Percentiles rank a stretch among this genome's conserved stretches.
phyloP scores from a whole-genome alignment of 352 stramenopile genomes.

The Globisporangium nagaii region DNA sequence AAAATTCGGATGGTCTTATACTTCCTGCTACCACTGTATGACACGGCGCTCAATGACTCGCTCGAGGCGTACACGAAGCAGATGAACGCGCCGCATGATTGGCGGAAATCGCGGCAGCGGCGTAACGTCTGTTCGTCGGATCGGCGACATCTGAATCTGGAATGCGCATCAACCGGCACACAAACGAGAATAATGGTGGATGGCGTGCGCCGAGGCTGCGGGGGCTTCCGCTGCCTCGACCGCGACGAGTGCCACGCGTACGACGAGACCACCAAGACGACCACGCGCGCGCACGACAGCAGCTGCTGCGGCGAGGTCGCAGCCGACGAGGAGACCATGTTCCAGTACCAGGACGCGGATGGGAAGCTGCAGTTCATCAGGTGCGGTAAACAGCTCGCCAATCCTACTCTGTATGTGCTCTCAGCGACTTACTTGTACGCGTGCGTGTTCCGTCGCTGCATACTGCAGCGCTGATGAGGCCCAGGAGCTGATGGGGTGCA shows the following conservation, averaged over 20 bases:
- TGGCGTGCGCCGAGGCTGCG: constrained; percentile 14
- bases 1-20: not conserved
- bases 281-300: constrained; percentile 29
- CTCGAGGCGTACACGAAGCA: no score
- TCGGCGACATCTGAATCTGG: no score
- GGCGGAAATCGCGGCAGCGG: no score
- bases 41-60: no score
- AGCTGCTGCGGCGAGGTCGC: constrained; percentile 24
- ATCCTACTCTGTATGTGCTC: not conserved
- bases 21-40: not conserved
- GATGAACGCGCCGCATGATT: no score
- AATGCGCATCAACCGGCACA: no score
- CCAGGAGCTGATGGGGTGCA: constrained; percentile 63
- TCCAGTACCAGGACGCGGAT: constrained; percentile 32
- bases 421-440: not conserved
- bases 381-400: constrained; percentile 4
- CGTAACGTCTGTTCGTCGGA: no score
- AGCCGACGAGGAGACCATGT: constrained; percentile 21
- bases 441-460: not conserved
- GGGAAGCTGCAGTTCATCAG: constrained; percentile 34
- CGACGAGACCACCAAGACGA: constrained; percentile 32
- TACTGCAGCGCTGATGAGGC: constrained; percentile 25
- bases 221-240: constrained; percentile 51
- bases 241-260: constrained; percentile 59
- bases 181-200: constrained; percentile 7